Percentiles rank a stretch among this genome's conserved stretches.
These are phyloP conservation scores for Moringa oleifera DNA, from an alignment of 345 rosid species.

Conservation along the genomic window DNA sequence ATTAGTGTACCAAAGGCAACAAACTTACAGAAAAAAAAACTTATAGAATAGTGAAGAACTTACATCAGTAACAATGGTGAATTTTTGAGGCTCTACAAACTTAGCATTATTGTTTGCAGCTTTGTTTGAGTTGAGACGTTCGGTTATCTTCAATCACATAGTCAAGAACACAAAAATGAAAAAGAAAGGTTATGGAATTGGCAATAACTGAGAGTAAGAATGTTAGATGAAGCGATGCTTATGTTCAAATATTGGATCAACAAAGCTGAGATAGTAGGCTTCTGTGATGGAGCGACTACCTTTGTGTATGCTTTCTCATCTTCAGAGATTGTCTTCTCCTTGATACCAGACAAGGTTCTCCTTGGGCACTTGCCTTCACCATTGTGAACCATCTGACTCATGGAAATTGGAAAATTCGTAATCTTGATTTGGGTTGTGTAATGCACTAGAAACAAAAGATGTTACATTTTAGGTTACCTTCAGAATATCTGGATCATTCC, in stretches of 20 bases:
- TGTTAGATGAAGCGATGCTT: no score
- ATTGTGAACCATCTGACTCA: constrained; percentile 56
- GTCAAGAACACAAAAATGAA: no score
- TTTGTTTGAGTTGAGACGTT: constrained; percentile 8
- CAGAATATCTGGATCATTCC: constrained; percentile 73
- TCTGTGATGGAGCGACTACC: constrained; percentile 19
- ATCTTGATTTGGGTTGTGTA: background rate
- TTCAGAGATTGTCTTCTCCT: constrained; percentile 51
- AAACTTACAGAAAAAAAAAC: no score
- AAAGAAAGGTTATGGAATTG: no score
- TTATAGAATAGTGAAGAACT: no score
- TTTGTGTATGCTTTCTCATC: constrained; percentile 21
- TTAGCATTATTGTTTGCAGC: background rate
- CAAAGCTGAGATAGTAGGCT: background rate
- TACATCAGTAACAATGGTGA: constrained; percentile 28
- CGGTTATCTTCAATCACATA: constrained; percentile 18
- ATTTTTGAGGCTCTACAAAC: constrained; percentile 8
- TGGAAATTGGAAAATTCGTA: background rate
- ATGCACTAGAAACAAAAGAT: background rate
- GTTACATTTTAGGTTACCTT: constrained; percentile 31
- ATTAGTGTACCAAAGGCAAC: no score
- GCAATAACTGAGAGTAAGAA: no score
- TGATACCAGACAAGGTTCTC: constrained; percentile 35
- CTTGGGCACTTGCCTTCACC: constrained; percentile 57
- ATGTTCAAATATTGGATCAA: background rate